Percentiles rank a stretch among this genome's conserved stretches.
Conservation (phyloP, 2,329 filamentous ascomycete genomes). For the Colletotrichum incanum region DNA sequence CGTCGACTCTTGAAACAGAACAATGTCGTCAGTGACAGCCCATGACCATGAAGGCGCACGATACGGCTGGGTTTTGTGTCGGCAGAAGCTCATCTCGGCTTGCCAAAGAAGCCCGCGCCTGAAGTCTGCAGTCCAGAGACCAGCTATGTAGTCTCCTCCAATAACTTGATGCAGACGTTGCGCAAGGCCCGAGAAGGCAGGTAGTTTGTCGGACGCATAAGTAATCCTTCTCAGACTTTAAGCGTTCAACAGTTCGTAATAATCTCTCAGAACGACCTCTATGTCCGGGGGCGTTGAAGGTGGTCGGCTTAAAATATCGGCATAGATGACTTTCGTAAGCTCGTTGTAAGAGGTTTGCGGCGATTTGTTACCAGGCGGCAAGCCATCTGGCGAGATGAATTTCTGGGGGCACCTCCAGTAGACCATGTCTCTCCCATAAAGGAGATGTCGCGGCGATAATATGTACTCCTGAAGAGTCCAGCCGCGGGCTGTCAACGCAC, state of each 20-base stretch:
- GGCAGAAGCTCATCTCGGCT: neutral
- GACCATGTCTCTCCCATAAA: slow-evolving; percentile 7
- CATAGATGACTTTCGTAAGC: neutral
- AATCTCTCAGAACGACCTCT: neutral
- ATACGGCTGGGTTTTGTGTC: neutral
- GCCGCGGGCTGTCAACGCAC: neutral
- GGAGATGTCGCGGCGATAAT: slow-evolving; percentile 12
- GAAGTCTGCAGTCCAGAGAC: neutral
- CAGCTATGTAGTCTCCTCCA: slow-evolving; percentile 1
- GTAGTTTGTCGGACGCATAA: neutral
- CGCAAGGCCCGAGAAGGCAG: slow-evolving; percentile 11
- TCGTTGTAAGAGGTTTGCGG: slow-evolving; percentile 7
- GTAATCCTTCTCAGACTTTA: neutral
- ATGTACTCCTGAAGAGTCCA: slow-evolving; percentile 30
- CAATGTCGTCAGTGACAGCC: neutral
- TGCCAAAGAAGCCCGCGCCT: slow-evolving; percentile 1
- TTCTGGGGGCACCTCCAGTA: slow-evolving; percentile 26
- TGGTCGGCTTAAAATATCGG: neutral
- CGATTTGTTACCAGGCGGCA: slow-evolving; percentile 6
- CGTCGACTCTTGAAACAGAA: neutral
- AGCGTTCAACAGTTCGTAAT: neutral
- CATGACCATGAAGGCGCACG: slow-evolving; percentile 10
- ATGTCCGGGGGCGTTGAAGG: neutral
- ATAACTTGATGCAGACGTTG: neutral
- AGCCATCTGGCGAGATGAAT: slow-evolving; percentile 2